A percentile compares a stretch with the other conserved stretches of the same genome.
These are phyloP conservation scores for Penicillium parvum DNA, from an alignment of 495 filamentous ascomycete species.

Conservation along the genomic window DNA sequence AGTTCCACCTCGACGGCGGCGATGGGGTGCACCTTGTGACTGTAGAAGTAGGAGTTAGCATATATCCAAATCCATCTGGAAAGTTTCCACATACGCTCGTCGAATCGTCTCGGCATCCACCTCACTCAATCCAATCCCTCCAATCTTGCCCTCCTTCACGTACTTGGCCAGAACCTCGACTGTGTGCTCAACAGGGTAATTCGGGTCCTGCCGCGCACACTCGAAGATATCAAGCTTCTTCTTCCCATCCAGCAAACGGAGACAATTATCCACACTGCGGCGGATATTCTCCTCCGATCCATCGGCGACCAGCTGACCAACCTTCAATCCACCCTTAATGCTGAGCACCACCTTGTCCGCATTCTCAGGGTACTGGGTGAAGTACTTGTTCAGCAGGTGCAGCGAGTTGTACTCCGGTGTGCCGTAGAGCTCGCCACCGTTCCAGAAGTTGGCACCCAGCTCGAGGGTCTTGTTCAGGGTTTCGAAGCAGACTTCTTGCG, in stretches of 20 bases:
- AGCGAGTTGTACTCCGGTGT: conserved; percentile 61
- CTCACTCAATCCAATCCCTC: conserved; percentile 74
- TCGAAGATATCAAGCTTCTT: conserved; percentile 84
- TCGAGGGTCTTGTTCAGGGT: conserved; percentile 62
- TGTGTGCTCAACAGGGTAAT: conserved; percentile 55
- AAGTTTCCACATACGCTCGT: conserved; percentile 46
- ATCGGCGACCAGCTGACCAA: conserved; percentile 39
- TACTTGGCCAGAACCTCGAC: conserved; percentile 54
- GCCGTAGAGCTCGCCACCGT: conserved; percentile 79
- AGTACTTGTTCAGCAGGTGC: conserved; percentile 56
- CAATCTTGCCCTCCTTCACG: conserved; percentile 71
- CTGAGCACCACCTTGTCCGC: conserved; percentile 56
- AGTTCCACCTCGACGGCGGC: conserved; percentile 76
- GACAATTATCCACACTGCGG: conserved; percentile 61
- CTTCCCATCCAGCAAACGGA: conserved; percentile 56
- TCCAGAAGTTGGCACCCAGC: conserved; percentile 73
- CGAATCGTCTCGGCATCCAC: conserved; percentile 70
- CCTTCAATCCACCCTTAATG: conserved; percentile 53
- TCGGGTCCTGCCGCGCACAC: conserved; percentile 66
- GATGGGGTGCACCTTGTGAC: conserved; percentile 64
- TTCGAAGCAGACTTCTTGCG: conserved; percentile 60
- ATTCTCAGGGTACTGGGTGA: conserved; percentile 55
- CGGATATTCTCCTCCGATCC: conserved; percentile 59
- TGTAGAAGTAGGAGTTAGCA: conserved; percentile 24
- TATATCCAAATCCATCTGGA: background rate